Base-by-base conservation (phyloP, 2,329 filamentous ascomycete species). In the Ambrosiella cleistominuta region DNA sequence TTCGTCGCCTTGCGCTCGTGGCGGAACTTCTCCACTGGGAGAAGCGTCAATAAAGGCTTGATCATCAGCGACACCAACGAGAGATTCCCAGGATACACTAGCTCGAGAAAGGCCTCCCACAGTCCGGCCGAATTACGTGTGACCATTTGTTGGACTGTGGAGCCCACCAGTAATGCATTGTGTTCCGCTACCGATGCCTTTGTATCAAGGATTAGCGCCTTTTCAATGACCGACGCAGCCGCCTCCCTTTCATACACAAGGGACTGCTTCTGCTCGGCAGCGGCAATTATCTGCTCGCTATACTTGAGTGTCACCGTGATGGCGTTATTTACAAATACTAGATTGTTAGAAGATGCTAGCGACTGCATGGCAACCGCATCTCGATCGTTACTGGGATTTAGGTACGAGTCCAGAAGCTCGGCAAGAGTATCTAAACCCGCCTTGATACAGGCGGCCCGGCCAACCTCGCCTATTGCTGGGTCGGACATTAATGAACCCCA, bases 31-130 rank as follows among this genome's bases (percentile, higher is more conserved):
- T 96, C 90, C 17, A 95, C 74, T 0, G 84, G 82, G 17, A 88
- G 79, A 0, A 96, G 73, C 1, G 81, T 78, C 56, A 80, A 75
- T 7, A 86, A 81, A 7, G 86, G 86, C 52, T 83, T 73, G 1
- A 96, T 68, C 63, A 91, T 83, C 40, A 81, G 80, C 54, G 80
- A 83, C 0, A 88, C 87, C n/a, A 96, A 73, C 4, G 81, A 75
- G n/a, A 85, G 70, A 63, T 86, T 80, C 39, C 81, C 78, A 36
- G 80, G 75, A 63, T 81, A 77, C 54, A 93, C 76, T 35, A 82
- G 79, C 54, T 82, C 77, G 52, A 87, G 75, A 52, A 90, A 84
- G 1, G 81, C 77, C 62, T 88, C 85, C 85, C 90, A 96, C 47
- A 95, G 80, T 13, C 81, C 77, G 13, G 83, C 75, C 0, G 88